phyloP scores from a whole-genome alignment of 371 early-diverging fungal species.

The Nematocida sp. region DNA sequence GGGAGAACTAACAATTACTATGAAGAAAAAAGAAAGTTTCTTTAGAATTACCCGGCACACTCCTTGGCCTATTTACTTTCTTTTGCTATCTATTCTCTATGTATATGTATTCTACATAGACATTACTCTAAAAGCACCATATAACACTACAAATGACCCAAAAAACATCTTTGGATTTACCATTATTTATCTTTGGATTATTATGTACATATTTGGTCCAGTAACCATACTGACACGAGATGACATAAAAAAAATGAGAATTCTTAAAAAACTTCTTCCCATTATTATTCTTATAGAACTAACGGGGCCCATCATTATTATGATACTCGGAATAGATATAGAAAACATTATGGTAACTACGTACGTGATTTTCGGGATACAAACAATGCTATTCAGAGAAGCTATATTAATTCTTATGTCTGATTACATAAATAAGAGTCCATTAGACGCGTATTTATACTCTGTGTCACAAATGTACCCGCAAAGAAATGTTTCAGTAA shows the following conservation, averaged over 20 bases:
- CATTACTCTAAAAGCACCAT: neutral
- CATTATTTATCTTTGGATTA: slow-evolving; percentile 5
- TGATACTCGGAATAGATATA: neutral
- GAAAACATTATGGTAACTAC: neutral
- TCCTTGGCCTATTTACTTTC: slow-evolving; percentile 29
- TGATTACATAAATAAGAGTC: neutral
- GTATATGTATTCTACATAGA: neutral
- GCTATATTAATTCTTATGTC: neutral
- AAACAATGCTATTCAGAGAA: neutral
- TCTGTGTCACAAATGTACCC: neutral
- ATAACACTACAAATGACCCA: neutral
- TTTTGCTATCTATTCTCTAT: slow-evolving; percentile 4
- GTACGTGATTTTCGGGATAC: neutral
- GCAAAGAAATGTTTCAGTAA: neutral
- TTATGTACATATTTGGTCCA: slow-evolving; percentile 14
- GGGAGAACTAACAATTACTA: too few species aligned
- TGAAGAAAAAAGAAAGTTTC: too few species aligned
- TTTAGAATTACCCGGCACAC: too few species aligned
- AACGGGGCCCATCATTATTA: neutral
- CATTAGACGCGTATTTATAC: neutral
- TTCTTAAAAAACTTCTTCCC: neutral
- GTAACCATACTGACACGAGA: neutral
- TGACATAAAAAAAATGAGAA: neutral
- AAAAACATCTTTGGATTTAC: neutral
- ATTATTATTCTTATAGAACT: neutral